Evolutionary conservation across 306 rosid species (phyloP), one percentile per base, ranked within the genome.

Genomic region (Biancaea sappan): DNA sequence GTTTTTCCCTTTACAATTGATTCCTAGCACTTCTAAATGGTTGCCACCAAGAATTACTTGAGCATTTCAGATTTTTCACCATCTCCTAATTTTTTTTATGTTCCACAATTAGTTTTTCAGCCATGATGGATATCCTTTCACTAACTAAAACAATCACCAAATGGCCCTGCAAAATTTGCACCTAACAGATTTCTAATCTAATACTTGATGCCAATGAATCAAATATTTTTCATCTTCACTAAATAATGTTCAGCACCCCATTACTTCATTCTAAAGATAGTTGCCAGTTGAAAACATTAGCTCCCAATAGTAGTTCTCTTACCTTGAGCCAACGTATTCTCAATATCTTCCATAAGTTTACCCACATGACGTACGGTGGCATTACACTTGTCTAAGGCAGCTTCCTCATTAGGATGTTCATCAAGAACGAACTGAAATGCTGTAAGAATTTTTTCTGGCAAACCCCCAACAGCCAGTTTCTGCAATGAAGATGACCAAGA

Each of bases 401-500:
- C 86, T 73, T 88, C 96, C 81, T 92, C 98, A 18, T 66, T 81
- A 15, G 51, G 79, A 81, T 85, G 84, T 62, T 84, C 95, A 78
- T 92, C 98, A 71, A 85, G 85, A 74, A 92, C 96, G 51, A 90
- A 84, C 47, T 90, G 96, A 84, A 87, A 87, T 65, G 98, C 92
- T 3, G 88, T 85, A 24, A 92, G 69, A 77, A 90, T 87, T 80
- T 90, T 90, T 81, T 92, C 98, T 54, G 89, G 92, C 77, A 87
- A 74, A 81, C 88, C 88, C 75, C 98, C 98, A 79, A 85, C 88
- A 61, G 92, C 90, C 85, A 92, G 74, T 92, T 90, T 92, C 98
- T 92, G 88, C 78, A 69, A 43, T 83, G 72, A 65, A 82, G 76
- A 71, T 69, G 79, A 78, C 62, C 85, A 71, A 60, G 77, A 65